These are phyloP conservation scores for Fusarium vanettenii DNA, from an alignment of 2,329 filamentous ascomycete species.

Conservation along the genomic window DNA sequence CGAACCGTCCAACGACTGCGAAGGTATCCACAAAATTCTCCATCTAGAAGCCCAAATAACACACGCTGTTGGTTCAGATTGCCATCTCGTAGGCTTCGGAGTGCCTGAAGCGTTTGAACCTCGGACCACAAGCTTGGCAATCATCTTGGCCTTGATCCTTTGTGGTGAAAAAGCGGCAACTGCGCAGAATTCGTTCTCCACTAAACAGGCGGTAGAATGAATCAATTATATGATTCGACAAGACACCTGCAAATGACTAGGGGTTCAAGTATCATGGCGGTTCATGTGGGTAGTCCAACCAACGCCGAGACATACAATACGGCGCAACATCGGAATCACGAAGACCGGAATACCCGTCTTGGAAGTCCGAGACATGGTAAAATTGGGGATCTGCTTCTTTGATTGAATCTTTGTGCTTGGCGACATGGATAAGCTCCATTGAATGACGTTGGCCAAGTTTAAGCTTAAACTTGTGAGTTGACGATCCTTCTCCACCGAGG, in stretches of 20 bases:
- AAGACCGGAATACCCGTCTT: not conserved
- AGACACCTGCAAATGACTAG: not conserved
- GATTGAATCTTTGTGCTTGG: not conserved
- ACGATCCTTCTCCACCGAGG: not conserved
- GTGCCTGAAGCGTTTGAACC: not conserved
- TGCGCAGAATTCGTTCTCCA: not conserved
- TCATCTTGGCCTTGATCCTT: not conserved
- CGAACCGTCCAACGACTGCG: not conserved
- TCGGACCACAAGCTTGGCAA: not conserved
- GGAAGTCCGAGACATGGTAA: constrained; percentile 1
- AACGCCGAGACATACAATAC: not conserved
- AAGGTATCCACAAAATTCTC: not conserved
- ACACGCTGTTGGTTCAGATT: not conserved
- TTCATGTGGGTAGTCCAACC: not conserved
- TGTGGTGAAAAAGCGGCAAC: not conserved
- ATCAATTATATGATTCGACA: not conserved
- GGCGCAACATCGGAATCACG: not conserved
- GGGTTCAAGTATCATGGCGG: not conserved
- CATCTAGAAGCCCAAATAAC: not conserved
- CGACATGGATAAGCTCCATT: not conserved
- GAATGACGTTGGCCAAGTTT: constrained; percentile 29
- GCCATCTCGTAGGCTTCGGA: not conserved
- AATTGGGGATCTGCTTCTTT: not conserved
- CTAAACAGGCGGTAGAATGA: not conserved
- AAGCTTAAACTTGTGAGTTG: constrained; percentile 21